Evolutionary conservation across 2,329 filamentous ascomycete species (phyloP), one percentile per base, ranked within the genome.

Genomic region (Ceratocystis huliohia): DNA sequence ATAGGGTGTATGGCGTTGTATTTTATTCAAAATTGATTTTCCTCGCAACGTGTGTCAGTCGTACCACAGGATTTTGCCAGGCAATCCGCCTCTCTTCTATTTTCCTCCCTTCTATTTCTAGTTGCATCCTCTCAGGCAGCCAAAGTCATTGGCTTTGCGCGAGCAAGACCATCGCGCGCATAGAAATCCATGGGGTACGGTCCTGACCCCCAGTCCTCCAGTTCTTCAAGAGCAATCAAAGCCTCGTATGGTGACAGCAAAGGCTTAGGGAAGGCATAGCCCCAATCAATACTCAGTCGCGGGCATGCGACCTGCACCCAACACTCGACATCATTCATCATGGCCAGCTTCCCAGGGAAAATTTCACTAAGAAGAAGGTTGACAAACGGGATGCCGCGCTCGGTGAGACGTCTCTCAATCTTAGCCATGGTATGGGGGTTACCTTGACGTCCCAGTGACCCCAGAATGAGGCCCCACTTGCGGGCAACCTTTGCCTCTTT

Each of bases 101-200:
- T 63, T 56, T 59, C 22, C 28, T 37, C 30, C 56, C 17, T 45
- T 65, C 30, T 68, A 41, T 64, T n/a, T 28, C 5, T 15, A 8
- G 48, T 28, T 28, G 4, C 48, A 28, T 17, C 20, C 61, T 59
- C 15, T 57, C 66, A 63, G 44, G 46, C 68, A 15, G 69, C 72
- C 46, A 74, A 71, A 22, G 74, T 73, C 10, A 73, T 68, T 4
- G 79, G 76, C 73, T 81, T 91, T 41, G 88, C 92, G 74, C 94
- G 84, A 1, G 93, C 94, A 65, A 99, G 73, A 0, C 94, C 94
- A 59, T 96, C 90, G 74, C 88, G 93, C 0, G 87, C 92, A 76
- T 99, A 99, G 74, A 96, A 99, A 75, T 99, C 92, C 94, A 99
- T 99, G 0, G 92, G 93, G 77, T 99, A 99, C 15, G 91, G 81